These are phyloP conservation scores for Bassia scoparia DNA, from an alignment of 148 eudicot genomes.

Conservation along the genomic window DNA sequence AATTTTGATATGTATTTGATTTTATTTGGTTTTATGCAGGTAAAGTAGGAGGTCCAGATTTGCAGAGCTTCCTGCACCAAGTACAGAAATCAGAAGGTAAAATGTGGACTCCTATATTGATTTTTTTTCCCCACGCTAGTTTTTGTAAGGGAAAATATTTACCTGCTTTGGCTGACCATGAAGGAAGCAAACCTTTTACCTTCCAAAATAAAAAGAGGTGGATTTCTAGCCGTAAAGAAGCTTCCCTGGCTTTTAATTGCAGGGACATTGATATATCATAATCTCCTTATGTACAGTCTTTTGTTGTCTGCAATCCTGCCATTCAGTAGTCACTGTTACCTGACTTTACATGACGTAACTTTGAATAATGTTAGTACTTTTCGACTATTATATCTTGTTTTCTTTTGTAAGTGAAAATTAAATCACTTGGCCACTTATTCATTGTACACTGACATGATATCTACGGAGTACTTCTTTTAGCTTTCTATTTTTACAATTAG, in stretches of 20 bases:
- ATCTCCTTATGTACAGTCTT: not conserved
- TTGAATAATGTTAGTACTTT: not conserved
- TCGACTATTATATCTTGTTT: not conserved
- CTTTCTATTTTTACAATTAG: no score
- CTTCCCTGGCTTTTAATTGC: not conserved
- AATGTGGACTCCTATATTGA: not conserved
- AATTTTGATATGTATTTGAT: slow-evolving; percentile 11
- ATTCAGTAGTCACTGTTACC: not conserved
- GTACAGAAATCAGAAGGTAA: slow-evolving; percentile 67
- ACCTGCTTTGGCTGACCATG: not conserved
- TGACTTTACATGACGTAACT: not conserved
- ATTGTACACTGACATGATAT: not conserved
- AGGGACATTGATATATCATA: not conserved
- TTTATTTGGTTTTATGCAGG: slow-evolving; percentile 33
- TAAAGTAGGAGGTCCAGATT: slow-evolving; percentile 75
- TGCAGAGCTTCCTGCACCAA: slow-evolving; percentile 77
- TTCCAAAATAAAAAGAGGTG: not conserved
- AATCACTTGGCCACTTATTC: not conserved
- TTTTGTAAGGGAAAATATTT: not conserved
- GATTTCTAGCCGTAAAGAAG: not conserved
- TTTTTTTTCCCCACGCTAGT: not conserved
- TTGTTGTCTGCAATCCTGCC: not conserved
- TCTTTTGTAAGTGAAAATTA: not conserved
- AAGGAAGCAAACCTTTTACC: not conserved
- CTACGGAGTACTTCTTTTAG: no score